Evolutionary conservation across 345 rosid species (phyloP), one percentile per base, ranked within the genome.

Genomic region (Eucalyptus curtisii): DNA sequence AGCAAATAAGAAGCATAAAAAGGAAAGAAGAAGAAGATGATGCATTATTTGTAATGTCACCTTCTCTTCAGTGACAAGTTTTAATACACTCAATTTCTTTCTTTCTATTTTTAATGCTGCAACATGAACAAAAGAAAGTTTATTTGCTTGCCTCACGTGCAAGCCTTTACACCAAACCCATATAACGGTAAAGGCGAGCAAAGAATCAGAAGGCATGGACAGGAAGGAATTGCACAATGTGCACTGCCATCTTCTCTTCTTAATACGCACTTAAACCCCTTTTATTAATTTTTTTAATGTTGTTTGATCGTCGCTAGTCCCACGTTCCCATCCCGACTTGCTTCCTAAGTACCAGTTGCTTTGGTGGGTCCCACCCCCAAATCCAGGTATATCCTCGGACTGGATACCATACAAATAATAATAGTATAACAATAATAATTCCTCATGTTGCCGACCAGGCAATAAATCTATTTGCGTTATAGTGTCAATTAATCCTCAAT

Each of bases 401-500:
- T 0, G 24, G 24, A 17, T 68, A 16, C 80, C 20, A 16, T 68
- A 31, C 3, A 0, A 16, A 68, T 68, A 4, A 33, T 68, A 33
- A 68, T 8, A 17, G 10, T 16, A 16, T 16, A 24, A 24, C 24
- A 24, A 22, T 22, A 55, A 55, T 55, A 2, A 68, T 68, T 68
- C 42, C 80, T 16, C 42, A 1, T 5, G 79, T 68, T 37, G 45
- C 81, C 25, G 81, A 71, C 24, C 10, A 52, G 57, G 47, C 82
- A 71, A 37, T 71, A 37, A 7, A 19, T 71, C 45, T 71, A 71
- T 71, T 71, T 71, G 82, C 45, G 14, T 20, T 68, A 15, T n/a
- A 1, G 76, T 0, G 37, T 14, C 8, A 3, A 7, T 68, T 3
- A 3, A 31, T 68, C 42, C 42, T 68, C 42, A 0, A 68, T 16